Evolutionary conservation across 2,329 filamentous ascomycete genomes (phyloP).

Genomic region (Fusarium transvaalense): DNA sequence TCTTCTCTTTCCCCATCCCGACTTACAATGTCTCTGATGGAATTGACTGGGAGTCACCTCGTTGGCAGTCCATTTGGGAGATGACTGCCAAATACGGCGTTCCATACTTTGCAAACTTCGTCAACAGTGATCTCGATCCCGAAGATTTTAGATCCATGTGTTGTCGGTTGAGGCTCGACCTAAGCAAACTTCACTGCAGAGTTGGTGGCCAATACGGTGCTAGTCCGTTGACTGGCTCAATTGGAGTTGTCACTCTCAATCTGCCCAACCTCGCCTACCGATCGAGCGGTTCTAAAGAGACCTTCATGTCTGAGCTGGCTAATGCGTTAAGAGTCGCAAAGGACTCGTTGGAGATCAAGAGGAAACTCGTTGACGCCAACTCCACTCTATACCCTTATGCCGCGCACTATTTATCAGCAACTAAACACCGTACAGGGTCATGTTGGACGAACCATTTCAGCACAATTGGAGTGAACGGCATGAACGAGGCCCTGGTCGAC

Average conservation of each 20-base stretch:
- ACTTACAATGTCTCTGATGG: conserved; percentile 44
- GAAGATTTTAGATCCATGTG: conserved; percentile 47
- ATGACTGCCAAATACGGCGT: conserved; percentile 47
- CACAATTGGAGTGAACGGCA: conserved; percentile 43
- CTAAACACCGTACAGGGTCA: conserved; percentile 43
- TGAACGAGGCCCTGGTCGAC: conserved; percentile 35
- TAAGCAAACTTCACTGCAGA: conserved; percentile 44
- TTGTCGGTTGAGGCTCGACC: conserved; percentile 40
- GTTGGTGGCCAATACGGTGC: conserved; percentile 44
- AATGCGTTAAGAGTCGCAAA: conserved; percentile 35
- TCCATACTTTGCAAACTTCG: conserved; percentile 45
- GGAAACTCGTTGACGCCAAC: conserved; percentile 36
- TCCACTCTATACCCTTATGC: conserved; percentile 39
- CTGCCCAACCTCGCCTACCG: conserved; percentile 41
- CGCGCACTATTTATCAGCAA: conserved; percentile 34
- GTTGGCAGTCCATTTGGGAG: conserved; percentile 44
- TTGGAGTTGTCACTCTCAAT: conserved; percentile 43
- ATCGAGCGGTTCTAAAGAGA: conserved; percentile 17
- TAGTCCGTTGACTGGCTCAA: conserved; percentile 39
- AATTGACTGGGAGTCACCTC: conserved; percentile 43
- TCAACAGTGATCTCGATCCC: conserved; percentile 44
- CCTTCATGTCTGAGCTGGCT: conserved; percentile 27
- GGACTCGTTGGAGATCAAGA: conserved; percentile 43
- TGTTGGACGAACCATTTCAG: conserved; percentile 47
- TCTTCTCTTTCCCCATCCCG: conserved; percentile 45